These are phyloP conservation scores for Hsuehochloa calcarea DNA, from an alignment of 176 grass and related monocot genomes.

Conservation along the genomic window DNA sequence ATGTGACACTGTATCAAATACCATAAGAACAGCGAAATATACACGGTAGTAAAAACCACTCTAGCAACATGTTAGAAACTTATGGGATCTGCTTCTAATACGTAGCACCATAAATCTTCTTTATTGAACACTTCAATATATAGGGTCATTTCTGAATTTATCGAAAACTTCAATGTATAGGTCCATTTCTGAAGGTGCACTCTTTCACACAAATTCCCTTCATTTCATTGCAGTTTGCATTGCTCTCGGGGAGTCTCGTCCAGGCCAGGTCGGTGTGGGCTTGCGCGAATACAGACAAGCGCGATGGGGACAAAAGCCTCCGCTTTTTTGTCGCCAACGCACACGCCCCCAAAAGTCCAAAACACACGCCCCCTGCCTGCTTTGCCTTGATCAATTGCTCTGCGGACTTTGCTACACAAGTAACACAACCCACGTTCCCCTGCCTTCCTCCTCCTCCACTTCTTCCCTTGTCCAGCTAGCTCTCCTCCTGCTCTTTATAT, in stretches of 20 bases:
- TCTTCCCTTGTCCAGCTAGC: not conserved
- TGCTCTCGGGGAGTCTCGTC: not conserved
- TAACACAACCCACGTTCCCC: not conserved
- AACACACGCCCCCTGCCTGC: not conserved
- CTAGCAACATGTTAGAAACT: no score
- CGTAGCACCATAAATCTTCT: no score
- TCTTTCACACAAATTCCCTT: conserved; percentile 28
- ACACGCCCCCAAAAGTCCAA: conserved; percentile 22
- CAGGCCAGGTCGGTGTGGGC: not conserved
- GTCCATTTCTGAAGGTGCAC: not conserved
- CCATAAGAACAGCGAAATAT: no score
- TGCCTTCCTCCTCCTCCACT: not conserved
- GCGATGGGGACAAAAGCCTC: conserved; percentile 57
- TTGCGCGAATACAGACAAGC: conserved; percentile 26
- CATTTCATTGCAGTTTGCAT: not conserved
- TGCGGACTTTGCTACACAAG: not conserved
- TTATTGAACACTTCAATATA: no score
- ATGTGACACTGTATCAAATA: no score
- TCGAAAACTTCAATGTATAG: no score
- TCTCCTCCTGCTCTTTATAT: not conserved
- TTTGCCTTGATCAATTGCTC: not conserved
- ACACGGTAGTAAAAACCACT: no score
- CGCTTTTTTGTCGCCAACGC: conserved; percentile 42
- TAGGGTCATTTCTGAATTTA: no score
- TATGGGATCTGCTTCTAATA: fast-evolving